Evolutionary conservation across 805 yeast species (phyloP).

Genomic region (Pichia eremophila): DNA sequence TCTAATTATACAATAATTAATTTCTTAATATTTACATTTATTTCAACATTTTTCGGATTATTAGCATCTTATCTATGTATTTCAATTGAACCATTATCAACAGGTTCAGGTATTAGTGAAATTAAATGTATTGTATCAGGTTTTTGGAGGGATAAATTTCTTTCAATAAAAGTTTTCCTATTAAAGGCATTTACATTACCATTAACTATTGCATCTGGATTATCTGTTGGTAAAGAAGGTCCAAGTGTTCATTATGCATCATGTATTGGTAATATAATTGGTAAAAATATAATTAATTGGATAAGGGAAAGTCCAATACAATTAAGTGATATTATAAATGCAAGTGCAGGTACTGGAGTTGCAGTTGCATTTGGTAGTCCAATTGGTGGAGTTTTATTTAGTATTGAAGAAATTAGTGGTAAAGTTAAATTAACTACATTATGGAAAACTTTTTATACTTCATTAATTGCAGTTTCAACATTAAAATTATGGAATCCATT

Average conservation of each 20-base stretch:
- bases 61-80: conserved; percentile 62
- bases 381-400: conserved; percentile 90
- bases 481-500: conserved; percentile 81
- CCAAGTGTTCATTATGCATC: conserved; percentile 98
- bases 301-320: conserved; percentile 38
- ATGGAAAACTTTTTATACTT: conserved; percentile 88
- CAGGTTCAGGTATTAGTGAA: conserved; percentile 97
- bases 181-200: conserved; percentile 81
- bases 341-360: conserved; percentile 96
- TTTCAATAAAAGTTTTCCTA: conserved; percentile 60
- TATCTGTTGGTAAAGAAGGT: conserved; percentile 95
- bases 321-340: conserved; percentile 58
- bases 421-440: conserved; percentile 68
- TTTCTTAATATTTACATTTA: conserved; percentile 48
- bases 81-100: conserved; percentile 75
- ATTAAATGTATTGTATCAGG: conserved; percentile 93
- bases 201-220: conserved; percentile 83
- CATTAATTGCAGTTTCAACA: conserved; percentile 77
- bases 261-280: conserved; percentile 81
- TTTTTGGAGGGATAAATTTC: conserved; percentile 66
- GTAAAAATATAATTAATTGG: conserved; percentile 37
- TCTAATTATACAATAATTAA: conserved; percentile 33
- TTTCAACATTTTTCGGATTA: conserved; percentile 55
- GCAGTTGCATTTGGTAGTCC: conserved; percentile 98
- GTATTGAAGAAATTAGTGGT: conserved; percentile 82